A percentile compares a stretch with the other conserved stretches of the same genome.
Evolutionary conservation across 1,284 basidiomycete species (phyloP).

Genomic region (Testicularia cyperi): DNA sequence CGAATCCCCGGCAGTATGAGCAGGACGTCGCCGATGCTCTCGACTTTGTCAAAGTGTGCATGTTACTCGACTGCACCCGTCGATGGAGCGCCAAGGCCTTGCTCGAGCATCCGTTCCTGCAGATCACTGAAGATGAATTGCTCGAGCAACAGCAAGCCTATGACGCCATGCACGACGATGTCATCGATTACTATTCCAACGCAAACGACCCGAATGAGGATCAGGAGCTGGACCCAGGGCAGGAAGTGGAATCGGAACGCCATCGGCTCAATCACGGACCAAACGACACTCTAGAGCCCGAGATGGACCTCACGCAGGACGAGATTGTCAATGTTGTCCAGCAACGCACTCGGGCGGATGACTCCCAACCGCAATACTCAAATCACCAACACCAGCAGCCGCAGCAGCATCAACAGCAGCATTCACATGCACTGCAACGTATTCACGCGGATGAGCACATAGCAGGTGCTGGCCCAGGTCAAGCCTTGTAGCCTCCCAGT

Average conservation of each 20-base stretch:
- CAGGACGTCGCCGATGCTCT: slow-evolving; percentile 49
- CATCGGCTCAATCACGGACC: too few species aligned
- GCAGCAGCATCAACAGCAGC: slow-evolving; percentile 1
- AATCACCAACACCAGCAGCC: slow-evolving; percentile 2
- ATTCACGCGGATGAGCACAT: too few species aligned
- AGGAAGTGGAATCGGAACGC: slow-evolving; percentile 7
- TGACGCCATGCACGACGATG: too few species aligned
- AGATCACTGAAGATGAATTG: slow-evolving; percentile 10
- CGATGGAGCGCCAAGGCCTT: slow-evolving; percentile 48
- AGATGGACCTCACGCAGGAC: too few species aligned
- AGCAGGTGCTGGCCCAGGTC: too few species aligned
- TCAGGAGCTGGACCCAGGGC: slow-evolving; percentile 16
- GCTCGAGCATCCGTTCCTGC: slow-evolving; percentile 51
- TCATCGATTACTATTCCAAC: slow-evolving; percentile 20
- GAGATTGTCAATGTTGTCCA: too few species aligned
- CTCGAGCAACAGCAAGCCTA: slow-evolving; percentile 3
- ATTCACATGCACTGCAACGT: neutral
- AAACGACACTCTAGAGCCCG: too few species aligned
- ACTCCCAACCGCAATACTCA: too few species aligned
- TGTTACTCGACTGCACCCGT: slow-evolving; percentile 54
- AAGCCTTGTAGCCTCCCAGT: too few species aligned
- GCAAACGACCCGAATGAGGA: slow-evolving; percentile 5
- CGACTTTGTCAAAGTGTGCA: slow-evolving; percentile 47
- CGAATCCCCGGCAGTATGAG: slow-evolving; percentile 43
- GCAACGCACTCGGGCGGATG: too few species aligned